Percentiles rank a stretch among this genome's conserved stretches.
Conservation (phyloP, 495 filamentous ascomycete species). For the Astrocystis sublimbata region DNA sequence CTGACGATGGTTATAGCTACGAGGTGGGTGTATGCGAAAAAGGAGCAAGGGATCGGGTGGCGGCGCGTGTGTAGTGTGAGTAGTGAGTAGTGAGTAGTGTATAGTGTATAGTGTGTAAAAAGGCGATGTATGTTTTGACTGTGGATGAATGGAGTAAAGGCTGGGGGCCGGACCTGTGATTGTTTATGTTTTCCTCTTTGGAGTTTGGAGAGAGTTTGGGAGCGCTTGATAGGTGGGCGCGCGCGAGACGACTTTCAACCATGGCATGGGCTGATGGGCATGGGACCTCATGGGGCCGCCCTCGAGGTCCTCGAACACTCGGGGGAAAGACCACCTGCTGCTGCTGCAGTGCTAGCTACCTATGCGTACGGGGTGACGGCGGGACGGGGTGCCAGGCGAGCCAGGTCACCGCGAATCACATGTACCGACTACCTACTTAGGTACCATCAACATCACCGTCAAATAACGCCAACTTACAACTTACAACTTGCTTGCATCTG, state of each 20-base stretch:
- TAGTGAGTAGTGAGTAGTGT: constrained; percentile 19
- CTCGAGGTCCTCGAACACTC: constrained; percentile 1
- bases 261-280: background rate
- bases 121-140: constrained; percentile 32
- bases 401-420: too few relatives aligned
- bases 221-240: constrained; percentile 13
- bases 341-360: background rate
- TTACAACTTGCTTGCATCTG: too few relatives aligned
- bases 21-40: background rate
- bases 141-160: constrained; percentile 10
- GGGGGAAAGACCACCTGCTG: constrained; percentile 6
- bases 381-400: constrained; percentile 1
- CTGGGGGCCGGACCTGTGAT: constrained; percentile 6
- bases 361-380: too few relatives aligned
- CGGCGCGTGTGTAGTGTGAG: constrained; percentile 24
- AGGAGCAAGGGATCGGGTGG: constrained; percentile 12
- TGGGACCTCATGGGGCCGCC: too few relatives aligned
- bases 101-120: constrained; percentile 12
- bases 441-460: too few relatives aligned
- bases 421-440: too few relatives aligned
- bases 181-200: constrained; percentile 22
- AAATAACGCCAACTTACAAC: too few relatives aligned
- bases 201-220: constrained; percentile 4
- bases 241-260: background rate
- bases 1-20: constrained; percentile 11